Conservation (phyloP, 306 rosid species). For the Vicia sativa region DNA sequence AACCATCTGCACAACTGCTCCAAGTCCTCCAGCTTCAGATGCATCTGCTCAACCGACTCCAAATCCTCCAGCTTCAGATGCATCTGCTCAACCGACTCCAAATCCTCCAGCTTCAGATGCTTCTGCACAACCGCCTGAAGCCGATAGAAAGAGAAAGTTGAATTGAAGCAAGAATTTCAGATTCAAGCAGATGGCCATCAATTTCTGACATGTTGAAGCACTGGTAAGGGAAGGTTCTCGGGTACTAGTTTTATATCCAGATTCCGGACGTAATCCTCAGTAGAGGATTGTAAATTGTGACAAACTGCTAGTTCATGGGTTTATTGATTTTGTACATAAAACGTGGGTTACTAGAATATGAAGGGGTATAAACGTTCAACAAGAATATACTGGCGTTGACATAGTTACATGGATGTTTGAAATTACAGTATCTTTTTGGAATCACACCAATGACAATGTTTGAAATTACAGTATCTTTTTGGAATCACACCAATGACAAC, state of each 20-base stretch:
- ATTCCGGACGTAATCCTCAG: slow-evolving; percentile 35
- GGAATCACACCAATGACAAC: slow-evolving; percentile 34
- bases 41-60: slow-evolving; percentile 41
- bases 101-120: slow-evolving; percentile 42
- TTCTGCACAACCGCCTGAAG: slow-evolving; percentile 43
- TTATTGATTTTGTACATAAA: slow-evolving; percentile 48
- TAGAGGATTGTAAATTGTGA: slow-evolving; percentile 45
- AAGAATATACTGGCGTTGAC: slow-evolving; percentile 15
- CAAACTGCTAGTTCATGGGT: slow-evolving; percentile 33
- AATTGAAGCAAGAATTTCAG: slow-evolving; percentile 28
- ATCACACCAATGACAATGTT: too few species aligned
- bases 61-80: slow-evolving; percentile 40
- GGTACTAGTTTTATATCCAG: slow-evolving; percentile 29
- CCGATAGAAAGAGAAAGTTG: slow-evolving; percentile 32
- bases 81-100: slow-evolving; percentile 41
- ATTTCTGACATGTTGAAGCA: slow-evolving; percentile 29
- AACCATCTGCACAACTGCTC: slow-evolving; percentile 41
- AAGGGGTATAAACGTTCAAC: neutral
- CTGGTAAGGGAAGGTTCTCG: slow-evolving; percentile 21
- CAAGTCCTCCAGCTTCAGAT: slow-evolving; percentile 40
- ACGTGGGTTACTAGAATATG: slow-evolving; percentile 15
- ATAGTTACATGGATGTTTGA: slow-evolving; percentile 22
- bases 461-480: too few species aligned
- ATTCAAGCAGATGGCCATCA: slow-evolving; percentile 16
- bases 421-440: slow-evolving; percentile 18